Percentiles rank a stretch among this genome's conserved stretches.
Evolutionary conservation across 768 basidiomycete genomes (phyloP).

Genomic region (Boletus huronensis): DNA sequence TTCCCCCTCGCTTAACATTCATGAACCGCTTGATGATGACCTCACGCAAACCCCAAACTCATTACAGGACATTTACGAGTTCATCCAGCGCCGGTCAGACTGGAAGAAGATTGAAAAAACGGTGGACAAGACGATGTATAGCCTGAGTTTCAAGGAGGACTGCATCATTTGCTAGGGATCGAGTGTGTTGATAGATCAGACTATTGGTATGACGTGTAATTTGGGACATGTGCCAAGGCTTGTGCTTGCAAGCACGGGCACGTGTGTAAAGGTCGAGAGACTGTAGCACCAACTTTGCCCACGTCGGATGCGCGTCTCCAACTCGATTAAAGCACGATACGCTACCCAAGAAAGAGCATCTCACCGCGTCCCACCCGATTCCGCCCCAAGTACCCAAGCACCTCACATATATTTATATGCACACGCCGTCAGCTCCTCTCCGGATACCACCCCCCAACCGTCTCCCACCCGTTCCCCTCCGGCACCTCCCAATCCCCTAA

Average conservation of each 20-base stretch:
- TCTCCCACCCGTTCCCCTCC: constrained; percentile 64
- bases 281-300: too few relatives aligned
- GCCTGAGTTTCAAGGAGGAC: constrained; percentile 89
- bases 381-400: too few relatives aligned
- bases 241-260: too few relatives aligned
- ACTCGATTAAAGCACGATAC: not conserved
- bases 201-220: too few relatives aligned
- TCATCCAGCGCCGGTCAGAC: constrained; percentile 89
- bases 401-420: not conserved
- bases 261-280: too few relatives aligned
- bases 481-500: constrained; percentile 73
- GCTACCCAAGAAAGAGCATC: not conserved
- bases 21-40: too few relatives aligned
- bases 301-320: too few relatives aligned
- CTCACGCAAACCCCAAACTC: too few relatives aligned
- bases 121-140: constrained; percentile 95
- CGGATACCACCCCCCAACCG: constrained; percentile 34
- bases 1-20: not conserved
- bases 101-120: constrained; percentile 99
- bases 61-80: constrained; percentile 85
- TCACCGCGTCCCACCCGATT: too few relatives aligned
- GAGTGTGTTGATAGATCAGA: too few relatives aligned
- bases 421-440: not conserved
- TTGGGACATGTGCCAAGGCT: not conserved
- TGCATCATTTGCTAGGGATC: constrained; percentile 46